phyloP scores from a whole-genome alignment of 2,329 filamentous ascomycete species.

The Fusarium sp. region DNA sequence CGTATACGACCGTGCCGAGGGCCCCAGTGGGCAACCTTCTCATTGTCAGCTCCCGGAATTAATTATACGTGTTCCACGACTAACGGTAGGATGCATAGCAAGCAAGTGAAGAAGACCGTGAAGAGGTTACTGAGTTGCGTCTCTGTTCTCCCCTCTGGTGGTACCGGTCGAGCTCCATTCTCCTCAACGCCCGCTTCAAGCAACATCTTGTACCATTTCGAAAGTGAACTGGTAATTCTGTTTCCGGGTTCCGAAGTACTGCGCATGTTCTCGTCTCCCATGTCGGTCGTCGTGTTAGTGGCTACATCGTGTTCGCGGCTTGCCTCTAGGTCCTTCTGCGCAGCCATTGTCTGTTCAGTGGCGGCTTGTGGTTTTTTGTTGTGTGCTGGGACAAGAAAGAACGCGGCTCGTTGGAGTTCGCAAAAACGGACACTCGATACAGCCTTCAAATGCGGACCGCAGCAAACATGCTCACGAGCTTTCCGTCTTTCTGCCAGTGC shows the following conservation, averaged over 20 bases:
- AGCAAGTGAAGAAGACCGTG: slow-evolving; percentile 70
- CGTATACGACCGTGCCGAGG: slow-evolving; percentile 65
- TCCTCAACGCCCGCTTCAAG: slow-evolving; percentile 62
- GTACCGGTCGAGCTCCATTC: slow-evolving; percentile 68
- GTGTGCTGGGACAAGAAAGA: not conserved
- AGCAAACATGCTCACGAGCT: not conserved
- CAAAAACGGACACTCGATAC: not conserved
- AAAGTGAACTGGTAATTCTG: slow-evolving; percentile 45
- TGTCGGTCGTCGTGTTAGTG: not conserved
- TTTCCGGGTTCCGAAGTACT: slow-evolving; percentile 51
- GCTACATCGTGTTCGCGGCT: not conserved
- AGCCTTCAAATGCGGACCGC: not conserved
- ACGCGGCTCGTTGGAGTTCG: not conserved
- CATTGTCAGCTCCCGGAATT: slow-evolving; percentile 7
- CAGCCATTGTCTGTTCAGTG: not conserved
- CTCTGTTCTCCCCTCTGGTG: slow-evolving; percentile 64
- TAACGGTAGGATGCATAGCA: slow-evolving; percentile 69
- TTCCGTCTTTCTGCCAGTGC: not conserved
- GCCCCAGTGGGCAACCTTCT: slow-evolving; percentile 68
- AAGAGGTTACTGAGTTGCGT: slow-evolving; percentile 68
- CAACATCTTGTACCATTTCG: slow-evolving; percentile 57
- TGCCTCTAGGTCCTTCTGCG: slow-evolving; percentile 28
- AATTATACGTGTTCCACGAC: slow-evolving; percentile 40
- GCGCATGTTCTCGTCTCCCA: not conserved
- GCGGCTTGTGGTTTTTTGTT: not conserved